A percentile compares a stretch with the other conserved stretches of the same genome.
phyloP scores from a whole-genome alignment of 768 basidiomycete species.

The Agrocybe chaxingu region DNA sequence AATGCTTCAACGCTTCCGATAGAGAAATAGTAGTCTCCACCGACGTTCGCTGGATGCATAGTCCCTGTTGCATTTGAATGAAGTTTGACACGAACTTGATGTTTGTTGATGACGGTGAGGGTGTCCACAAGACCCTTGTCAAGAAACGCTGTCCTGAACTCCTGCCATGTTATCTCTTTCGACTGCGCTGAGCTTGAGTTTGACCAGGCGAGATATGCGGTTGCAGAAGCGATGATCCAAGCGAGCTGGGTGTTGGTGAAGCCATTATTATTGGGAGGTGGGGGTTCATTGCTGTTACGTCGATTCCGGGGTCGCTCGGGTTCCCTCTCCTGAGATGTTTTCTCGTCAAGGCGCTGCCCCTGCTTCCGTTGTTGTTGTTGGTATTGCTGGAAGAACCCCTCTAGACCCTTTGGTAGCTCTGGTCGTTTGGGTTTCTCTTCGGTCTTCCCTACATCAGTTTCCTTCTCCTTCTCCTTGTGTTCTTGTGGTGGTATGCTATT shows the following conservation, averaged over 20 bases:
- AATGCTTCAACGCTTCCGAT: constrained; percentile 97
- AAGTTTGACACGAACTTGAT: constrained; percentile 86
- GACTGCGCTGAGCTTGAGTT: constrained; percentile 52
- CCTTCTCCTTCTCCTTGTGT: constrained; percentile 15
- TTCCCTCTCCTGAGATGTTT: constrained; percentile 25
- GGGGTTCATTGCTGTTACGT: constrained; percentile 30
- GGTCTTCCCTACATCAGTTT: constrained; percentile 26
- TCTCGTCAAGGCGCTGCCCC: constrained; percentile 26
- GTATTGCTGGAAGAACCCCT: constrained; percentile 78
- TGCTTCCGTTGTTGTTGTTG: constrained; percentile 41
- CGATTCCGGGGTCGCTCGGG: constrained; percentile 28
- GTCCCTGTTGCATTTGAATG: constrained; percentile 85
- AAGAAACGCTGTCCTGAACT: constrained; percentile 95
- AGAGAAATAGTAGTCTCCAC: constrained; percentile 84
- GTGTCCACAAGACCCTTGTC: constrained; percentile 95
- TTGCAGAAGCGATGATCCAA: constrained; percentile 50
- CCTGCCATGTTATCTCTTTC: constrained; percentile 99
- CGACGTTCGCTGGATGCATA: constrained; percentile 63
- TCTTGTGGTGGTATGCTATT: constrained; percentile 21
- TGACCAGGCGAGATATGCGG: constrained; percentile 65
- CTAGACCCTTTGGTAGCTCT: constrained; percentile 63
- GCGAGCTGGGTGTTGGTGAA: constrained; percentile 57
- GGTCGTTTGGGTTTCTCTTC: constrained; percentile 36
- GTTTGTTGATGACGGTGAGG: constrained; percentile 87
- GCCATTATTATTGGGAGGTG: constrained; percentile 52